Evolutionary conservation across 768 basidiomycete species (phyloP).

Genomic region (Phlebiopsis flavidoalba): DNA sequence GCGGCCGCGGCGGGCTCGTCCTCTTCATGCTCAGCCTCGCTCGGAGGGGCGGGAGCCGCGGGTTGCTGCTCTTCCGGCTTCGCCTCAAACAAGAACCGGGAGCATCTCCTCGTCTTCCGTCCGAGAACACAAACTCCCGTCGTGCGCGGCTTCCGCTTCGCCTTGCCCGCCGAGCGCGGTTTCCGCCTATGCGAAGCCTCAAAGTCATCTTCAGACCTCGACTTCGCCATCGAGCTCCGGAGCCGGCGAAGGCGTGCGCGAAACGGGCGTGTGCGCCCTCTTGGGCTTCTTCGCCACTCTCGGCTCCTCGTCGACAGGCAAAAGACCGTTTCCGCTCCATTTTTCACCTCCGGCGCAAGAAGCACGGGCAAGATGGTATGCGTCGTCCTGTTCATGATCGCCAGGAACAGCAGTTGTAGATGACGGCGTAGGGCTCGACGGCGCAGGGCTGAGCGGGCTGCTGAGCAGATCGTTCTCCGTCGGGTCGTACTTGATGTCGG

Average conservation of each 20-base stretch:
- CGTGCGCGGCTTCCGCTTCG: background rate
- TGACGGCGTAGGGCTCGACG: background rate
- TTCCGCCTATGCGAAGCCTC: background rate
- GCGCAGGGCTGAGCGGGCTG: background rate
- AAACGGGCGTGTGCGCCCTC: background rate
- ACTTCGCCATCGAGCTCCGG: background rate
- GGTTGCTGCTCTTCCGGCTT: background rate
- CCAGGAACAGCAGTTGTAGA: background rate
- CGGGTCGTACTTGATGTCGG: background rate
- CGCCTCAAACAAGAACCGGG: background rate
- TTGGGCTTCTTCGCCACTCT: background rate
- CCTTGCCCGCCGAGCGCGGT: background rate
- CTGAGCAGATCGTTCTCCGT: slow-evolving; percentile 1
- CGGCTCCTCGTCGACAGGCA: background rate
- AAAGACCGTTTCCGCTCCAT: background rate
- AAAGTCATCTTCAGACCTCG: background rate
- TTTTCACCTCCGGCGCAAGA: background rate
- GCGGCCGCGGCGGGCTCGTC: too few relatives aligned
- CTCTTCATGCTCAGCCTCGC: too few relatives aligned
- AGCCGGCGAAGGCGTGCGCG: background rate
- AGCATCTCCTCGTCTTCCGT: background rate
- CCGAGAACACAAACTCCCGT: background rate
- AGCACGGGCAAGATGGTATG: background rate
- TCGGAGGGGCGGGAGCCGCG: too few relatives aligned
- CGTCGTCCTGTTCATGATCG: background rate